phyloP scores from a whole-genome alignment of 106 monocot species.

The Dendrobium officinale region DNA sequence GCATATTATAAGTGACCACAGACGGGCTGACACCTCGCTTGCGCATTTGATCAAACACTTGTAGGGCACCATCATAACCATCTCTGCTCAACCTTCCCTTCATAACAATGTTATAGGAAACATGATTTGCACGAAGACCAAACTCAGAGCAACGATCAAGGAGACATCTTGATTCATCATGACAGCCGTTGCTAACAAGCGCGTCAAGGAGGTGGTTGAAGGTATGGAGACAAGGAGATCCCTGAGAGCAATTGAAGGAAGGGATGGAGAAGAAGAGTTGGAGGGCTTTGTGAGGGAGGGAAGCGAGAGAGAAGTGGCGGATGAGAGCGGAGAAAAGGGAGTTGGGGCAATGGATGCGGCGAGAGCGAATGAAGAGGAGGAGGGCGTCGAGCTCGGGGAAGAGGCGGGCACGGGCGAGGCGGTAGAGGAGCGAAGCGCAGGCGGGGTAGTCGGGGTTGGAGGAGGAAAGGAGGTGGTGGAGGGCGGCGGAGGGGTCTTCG shows the following conservation, averaged over 20 bases:
- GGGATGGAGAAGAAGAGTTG: slow-evolving; percentile 49
- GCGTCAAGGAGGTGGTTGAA: slow-evolving; percentile 69
- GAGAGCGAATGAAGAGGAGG: slow-evolving; percentile 42
- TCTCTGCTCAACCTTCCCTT: slow-evolving; percentile 28
- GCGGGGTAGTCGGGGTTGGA: slow-evolving; percentile 31
- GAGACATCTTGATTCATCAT: slow-evolving; percentile 26
- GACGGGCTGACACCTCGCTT: slow-evolving; percentile 39
- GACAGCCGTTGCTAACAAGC: slow-evolving; percentile 43
- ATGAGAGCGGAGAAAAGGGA: slow-evolving; percentile 64
- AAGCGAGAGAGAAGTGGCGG: slow-evolving; percentile 36
- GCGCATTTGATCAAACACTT: slow-evolving; percentile 76
- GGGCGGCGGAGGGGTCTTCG: slow-evolving; percentile 25
- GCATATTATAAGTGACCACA: slow-evolving; percentile 68
- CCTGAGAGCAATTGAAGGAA: slow-evolving; percentile 37
- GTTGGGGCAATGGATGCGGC: slow-evolving; percentile 36
- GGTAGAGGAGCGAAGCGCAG: slow-evolving; percentile 46
- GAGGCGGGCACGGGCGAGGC: slow-evolving; percentile 45
- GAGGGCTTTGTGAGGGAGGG: slow-evolving; percentile 49
- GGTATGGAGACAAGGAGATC: slow-evolving; percentile 42
- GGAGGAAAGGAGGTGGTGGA: slow-evolving; percentile 27
- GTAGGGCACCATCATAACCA: slow-evolving; percentile 26
- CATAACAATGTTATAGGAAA: slow-evolving; percentile 79
- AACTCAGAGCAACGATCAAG: slow-evolving; percentile 19
- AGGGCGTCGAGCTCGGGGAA: slow-evolving; percentile 43
- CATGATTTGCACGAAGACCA: slow-evolving; percentile 39